Percentiles rank a stretch among this genome's conserved stretches.
phyloP scores from a whole-genome alignment of 495 filamentous ascomycete species.

The Chaetomidium leptoderma region DNA sequence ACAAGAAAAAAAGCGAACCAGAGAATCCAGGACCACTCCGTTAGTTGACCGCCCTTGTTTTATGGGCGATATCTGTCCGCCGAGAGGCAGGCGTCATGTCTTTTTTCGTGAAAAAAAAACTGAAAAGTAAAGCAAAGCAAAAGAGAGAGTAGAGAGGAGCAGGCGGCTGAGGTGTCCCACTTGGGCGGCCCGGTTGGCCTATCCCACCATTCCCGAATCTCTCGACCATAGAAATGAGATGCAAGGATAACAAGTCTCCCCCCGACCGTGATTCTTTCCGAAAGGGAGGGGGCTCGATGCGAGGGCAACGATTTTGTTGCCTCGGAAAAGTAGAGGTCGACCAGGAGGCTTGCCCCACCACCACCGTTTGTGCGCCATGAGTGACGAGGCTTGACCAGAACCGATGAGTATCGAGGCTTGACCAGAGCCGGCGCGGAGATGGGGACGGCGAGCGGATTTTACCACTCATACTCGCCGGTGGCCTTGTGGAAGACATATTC shows the following conservation, averaged over 20 bases:
- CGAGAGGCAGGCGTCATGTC: background rate
- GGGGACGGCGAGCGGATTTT: conserved; percentile 20
- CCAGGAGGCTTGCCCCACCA: background rate
- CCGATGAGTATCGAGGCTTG: no score
- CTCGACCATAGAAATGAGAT: background rate
- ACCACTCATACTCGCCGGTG: conserved; percentile 97
- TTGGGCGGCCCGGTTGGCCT: no score
- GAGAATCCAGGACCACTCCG: background rate
- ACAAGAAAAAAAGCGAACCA: background rate
- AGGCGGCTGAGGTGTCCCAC: no score
- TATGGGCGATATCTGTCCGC: background rate
- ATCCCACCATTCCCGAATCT: background rate
- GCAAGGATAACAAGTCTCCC: background rate
- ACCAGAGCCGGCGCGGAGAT: background rate
- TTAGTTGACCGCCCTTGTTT: background rate
- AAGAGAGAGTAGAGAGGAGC: background rate
- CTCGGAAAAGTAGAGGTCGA: background rate
- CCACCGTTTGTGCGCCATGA: background rate
- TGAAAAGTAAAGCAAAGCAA: background rate
- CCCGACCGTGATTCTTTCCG: background rate
- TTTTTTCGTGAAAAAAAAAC: background rate
- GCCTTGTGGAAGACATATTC: conserved; percentile 99
- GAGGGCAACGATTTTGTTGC: background rate
- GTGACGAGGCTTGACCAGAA: background rate
- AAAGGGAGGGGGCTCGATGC: background rate